Conservation (phyloP, 768 basidiomycete species). For the Naganishia vaughanmartiniae region DNA sequence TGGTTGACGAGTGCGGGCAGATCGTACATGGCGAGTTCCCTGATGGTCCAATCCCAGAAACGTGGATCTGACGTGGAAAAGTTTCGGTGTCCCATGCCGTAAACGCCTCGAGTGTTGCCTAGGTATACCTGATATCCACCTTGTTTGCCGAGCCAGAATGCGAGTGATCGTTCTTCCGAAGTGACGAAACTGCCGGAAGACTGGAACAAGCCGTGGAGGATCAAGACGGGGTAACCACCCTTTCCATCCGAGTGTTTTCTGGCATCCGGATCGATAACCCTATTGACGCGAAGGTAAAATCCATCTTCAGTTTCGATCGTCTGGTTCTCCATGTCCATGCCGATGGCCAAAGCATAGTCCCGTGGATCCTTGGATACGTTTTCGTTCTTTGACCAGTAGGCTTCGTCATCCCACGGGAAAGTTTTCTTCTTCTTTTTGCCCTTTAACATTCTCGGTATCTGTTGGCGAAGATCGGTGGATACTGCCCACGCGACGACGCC, state of each 20-base stretch:
- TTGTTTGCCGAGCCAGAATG: constrained; percentile 58
- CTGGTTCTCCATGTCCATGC: constrained; percentile 56
- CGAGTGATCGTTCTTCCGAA: constrained; percentile 57
- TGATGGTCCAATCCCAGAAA: constrained; percentile 60
- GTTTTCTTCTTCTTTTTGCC: constrained; percentile 30
- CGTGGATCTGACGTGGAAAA: constrained; percentile 55
- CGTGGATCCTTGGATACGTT: constrained; percentile 54
- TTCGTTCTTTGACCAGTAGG: constrained; percentile 52
- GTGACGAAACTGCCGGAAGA: constrained; percentile 58
- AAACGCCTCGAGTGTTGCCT: constrained; percentile 56
- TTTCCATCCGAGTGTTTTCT: constrained; percentile 44
- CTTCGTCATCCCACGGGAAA: constrained; percentile 55
- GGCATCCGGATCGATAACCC: constrained; percentile 52
- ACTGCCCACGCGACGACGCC: constrained; percentile 57
- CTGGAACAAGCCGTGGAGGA: constrained; percentile 59
- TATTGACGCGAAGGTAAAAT: constrained; percentile 54
- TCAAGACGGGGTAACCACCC: constrained; percentile 56
- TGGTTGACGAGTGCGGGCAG: constrained; percentile 57
- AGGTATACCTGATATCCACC: constrained; percentile 56
- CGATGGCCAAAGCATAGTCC: constrained; percentile 56
- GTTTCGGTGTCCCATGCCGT: constrained; percentile 57
- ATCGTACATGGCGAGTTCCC: constrained; percentile 58
- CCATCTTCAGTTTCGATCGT: constrained; percentile 58
- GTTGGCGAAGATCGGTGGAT: constrained; percentile 34
- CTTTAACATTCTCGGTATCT: constrained; percentile 31